Evolutionary conservation across 2,329 filamentous ascomycete species (phyloP), one percentile per base, ranked within the genome.

Genomic region (Talaromyces sp.): DNA sequence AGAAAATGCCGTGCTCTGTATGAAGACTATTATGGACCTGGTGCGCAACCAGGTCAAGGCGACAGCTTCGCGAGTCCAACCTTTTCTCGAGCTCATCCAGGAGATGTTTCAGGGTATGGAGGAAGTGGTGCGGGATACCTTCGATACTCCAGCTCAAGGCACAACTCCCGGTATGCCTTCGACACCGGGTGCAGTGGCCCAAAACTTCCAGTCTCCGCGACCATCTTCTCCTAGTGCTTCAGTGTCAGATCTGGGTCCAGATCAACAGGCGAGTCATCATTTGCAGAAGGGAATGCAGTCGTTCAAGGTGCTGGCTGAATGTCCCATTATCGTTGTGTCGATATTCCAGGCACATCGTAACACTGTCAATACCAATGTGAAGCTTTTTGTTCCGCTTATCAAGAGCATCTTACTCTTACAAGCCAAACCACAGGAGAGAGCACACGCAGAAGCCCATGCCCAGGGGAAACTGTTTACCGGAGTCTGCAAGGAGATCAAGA

Each of bases 21-120:
- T 99, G 77, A 99, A 99, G 80, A 96, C 93, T 13, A 91, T 96
- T 53, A 97, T 96, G 79, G 94, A 99, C 70, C 87, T 97, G 63
- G 91, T 96, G 81, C 87, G 94, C 51, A 91, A 96, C 70, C 93
- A 97, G 74, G 84, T 87, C 58, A 95, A 93, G 76, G 86, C 87
- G 25, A 85, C 97, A 7, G 76, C 78, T n/a, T 81, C 84, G 59
- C 91, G 89, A 70, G 92, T 97, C 3, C 93, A 97, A 72, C 83
- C 86, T 2, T 99, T 99, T 72, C 78, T 99, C 60, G 86, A 88
- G 57, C 80, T 99, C 37, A 97, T 99, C 52, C 88, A 96, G 69
- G 91, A 97, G 70, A 88, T 99, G 71, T 99, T 99, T 67, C 87
- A 95, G 72, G 89, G 91, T 66, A 96, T 97, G 87, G 90, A 96